These are phyloP conservation scores for Chlorencoelia australis DNA, from an alignment of 2,329 filamentous ascomycete genomes.

Conservation along the genomic window DNA sequence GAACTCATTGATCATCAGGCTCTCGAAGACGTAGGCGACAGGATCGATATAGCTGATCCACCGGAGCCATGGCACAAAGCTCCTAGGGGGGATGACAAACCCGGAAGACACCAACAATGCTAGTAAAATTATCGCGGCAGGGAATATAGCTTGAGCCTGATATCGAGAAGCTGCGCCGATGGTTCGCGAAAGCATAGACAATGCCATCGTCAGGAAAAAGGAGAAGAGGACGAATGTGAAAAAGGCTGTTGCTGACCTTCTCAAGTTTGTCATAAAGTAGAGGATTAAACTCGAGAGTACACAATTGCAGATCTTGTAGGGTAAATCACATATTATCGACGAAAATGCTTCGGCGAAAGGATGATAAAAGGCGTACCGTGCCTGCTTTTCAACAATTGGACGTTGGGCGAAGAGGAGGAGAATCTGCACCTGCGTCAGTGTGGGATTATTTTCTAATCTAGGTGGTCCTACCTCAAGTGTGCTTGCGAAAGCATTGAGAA, in stretches of 20 bases:
- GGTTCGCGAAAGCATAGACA: constrained; percentile 77
- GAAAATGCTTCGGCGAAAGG: constrained; percentile 83
- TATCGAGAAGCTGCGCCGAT: constrained; percentile 68
- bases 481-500: constrained; percentile 55
- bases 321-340: constrained; percentile 78
- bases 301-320: constrained; percentile 55
- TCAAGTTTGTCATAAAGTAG: constrained; percentile 81
- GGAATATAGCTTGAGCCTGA: constrained; percentile 52
- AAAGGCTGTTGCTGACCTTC: constrained; percentile 64
- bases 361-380: constrained; percentile 80
- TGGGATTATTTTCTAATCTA: neutral
- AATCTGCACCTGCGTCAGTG: constrained; percentile 39
- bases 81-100: constrained; percentile 34
- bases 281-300: constrained; percentile 70
- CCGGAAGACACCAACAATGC: constrained; percentile 27
- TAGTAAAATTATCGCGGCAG: constrained; percentile 40
- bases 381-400: constrained; percentile 84
- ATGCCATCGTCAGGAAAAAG: constrained; percentile 34
- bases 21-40: constrained; percentile 70
- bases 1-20: constrained; percentile 79
- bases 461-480: constrained; percentile 38
- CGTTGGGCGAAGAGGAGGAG: constrained; percentile 72
- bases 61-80: constrained; percentile 68
- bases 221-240: constrained; percentile 57
- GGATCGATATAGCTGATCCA: constrained; percentile 61